Percentiles rank a stretch among this genome's conserved stretches.
Conservation (phyloP, 2,329 filamentous ascomycete species). For the Pseudopithomyces chartarum region DNA sequence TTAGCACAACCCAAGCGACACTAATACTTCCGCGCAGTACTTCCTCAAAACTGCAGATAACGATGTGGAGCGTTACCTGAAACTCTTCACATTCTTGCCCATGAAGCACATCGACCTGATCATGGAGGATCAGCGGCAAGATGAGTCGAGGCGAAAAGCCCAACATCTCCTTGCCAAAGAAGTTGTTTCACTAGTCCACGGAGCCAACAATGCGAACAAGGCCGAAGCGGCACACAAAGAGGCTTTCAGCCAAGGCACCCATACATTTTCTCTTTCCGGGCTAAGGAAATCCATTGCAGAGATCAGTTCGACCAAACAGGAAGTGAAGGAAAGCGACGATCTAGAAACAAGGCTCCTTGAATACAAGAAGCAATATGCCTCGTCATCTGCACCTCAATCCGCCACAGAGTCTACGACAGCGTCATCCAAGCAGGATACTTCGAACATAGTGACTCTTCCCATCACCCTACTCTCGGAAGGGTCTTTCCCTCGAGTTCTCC, state of each 20-base stretch:
- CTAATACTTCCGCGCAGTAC: constrained; percentile 59
- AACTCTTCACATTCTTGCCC: constrained; percentile 89
- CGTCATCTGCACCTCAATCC: constrained; percentile 19
- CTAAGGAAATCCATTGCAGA: constrained; percentile 25
- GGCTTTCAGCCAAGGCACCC: constrained; percentile 45
- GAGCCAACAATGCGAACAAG: constrained; percentile 64
- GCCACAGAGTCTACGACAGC: constrained; percentile 13
- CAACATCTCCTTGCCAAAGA: constrained; percentile 85
- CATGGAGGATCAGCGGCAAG: constrained; percentile 69
- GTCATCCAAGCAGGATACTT: constrained; percentile 51
- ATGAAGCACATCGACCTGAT: constrained; percentile 67
- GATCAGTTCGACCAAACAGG: constrained; percentile 3
- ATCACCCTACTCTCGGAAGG: constrained; percentile 58
- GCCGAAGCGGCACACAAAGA: constrained; percentile 64
- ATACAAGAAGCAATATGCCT: constrained; percentile 35
- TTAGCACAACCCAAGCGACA: constrained; percentile 1
- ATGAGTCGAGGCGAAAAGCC: constrained; percentile 74
- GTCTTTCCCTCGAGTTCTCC: constrained; percentile 64
- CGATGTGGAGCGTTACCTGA: constrained; percentile 80
- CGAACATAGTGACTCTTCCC: constrained; percentile 65
- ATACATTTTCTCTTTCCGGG: constrained; percentile 32
- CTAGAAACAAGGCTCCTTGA: constrained; percentile 21
- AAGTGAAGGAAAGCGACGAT: neutral
- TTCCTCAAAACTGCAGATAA: constrained; percentile 82
- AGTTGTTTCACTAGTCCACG: constrained; percentile 80